Evolutionary conservation across 306 rosid species (phyloP).

Genomic region (Purshia tridentata): DNA sequence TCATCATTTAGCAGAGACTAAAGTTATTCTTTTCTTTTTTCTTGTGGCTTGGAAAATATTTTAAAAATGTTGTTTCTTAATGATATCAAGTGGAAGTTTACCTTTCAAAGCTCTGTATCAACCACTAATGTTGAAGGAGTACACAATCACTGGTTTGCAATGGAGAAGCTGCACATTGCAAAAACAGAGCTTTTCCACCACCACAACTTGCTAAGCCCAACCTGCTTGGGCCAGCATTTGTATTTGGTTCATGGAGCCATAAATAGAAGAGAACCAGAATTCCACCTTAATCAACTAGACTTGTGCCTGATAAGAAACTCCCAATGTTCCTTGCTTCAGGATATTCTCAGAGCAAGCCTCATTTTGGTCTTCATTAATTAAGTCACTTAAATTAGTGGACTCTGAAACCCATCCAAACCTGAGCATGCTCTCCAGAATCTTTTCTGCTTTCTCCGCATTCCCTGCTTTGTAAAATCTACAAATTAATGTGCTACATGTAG

Average conservation of each 20-base stretch:
- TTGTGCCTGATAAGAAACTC: background rate
- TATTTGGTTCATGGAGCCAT: background rate
- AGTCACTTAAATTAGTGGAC: slow-evolving; percentile 28
- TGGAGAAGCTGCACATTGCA: background rate
- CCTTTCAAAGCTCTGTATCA: background rate
- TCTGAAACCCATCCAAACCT: slow-evolving; percentile 41
- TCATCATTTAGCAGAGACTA: too few species aligned
- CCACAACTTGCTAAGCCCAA: slow-evolving; percentile 1
- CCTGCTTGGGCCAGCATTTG: slow-evolving; percentile 24
- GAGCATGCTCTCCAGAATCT: slow-evolving; percentile 36
- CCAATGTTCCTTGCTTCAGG: background rate
- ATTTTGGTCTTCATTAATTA: slow-evolving; percentile 17
- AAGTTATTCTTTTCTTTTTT: background rate
- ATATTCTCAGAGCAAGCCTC: slow-evolving; percentile 19
- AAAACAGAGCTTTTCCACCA: background rate
- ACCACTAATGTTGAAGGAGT: background rate
- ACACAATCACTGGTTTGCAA: background rate
- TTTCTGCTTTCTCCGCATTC: slow-evolving; percentile 29
- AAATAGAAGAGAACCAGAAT: slow-evolving; percentile 4
- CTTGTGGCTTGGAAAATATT: background rate
- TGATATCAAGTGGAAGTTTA: background rate
- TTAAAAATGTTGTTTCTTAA: background rate
- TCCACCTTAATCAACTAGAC: background rate
- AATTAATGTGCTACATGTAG: slow-evolving; percentile 32
- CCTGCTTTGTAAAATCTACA: slow-evolving; percentile 31